Evolutionary conservation across 345 rosid genomes (phyloP), one percentile per base, ranked within the genome.

Genomic region (Hibiscus mutabilis): DNA sequence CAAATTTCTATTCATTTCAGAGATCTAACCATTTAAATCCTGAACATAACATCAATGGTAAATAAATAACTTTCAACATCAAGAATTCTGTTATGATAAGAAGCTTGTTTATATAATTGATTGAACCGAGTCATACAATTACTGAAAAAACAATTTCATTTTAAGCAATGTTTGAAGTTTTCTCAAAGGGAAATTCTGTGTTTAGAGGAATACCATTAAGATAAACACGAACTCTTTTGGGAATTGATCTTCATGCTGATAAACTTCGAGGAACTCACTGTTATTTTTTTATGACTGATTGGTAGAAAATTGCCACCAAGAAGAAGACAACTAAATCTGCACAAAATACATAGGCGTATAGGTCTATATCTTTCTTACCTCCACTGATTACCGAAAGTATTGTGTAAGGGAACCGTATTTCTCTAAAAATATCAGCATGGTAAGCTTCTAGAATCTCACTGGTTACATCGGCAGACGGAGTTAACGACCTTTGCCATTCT

Each of bases 211-310:
- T 78, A 92, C 99, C 93, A 95, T 92, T 66, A 95, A 82, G 77
- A 89, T 86, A 65, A 90, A 84, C 25, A 92, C 97, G 69, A 79
- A 92, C 68, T 92, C 92, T 75, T 83, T 88, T 3, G 97, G 97
- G 80, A 94, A 94, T 80, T 94, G 98, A 78, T 94, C 97, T 80
- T 91, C 97, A 63, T 88, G 96, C 87, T 94, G 97, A 82, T 84
- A 88, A 31, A 90, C 97, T 77, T 91, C 96, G 56, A 94, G 89
- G 80, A 95, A 84, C 80, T 95, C 99, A 76, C 92, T 91, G 64
- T 85, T 95, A 75, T 95, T 89, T 77, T 77, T 94, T 92, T 66
- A 91, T 88, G 67, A 95, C 87, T 52, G 97, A 86, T 73, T 84
- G 90, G 80, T 95, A 92, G 81, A 90, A 94, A 59, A 87, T 84